Percentiles rank a stretch among this genome's conserved stretches.
These are phyloP conservation scores for Ustanciosporium gigantosporum DNA, from an alignment of 1,284 basidiomycete species.

Conservation along the genomic window DNA sequence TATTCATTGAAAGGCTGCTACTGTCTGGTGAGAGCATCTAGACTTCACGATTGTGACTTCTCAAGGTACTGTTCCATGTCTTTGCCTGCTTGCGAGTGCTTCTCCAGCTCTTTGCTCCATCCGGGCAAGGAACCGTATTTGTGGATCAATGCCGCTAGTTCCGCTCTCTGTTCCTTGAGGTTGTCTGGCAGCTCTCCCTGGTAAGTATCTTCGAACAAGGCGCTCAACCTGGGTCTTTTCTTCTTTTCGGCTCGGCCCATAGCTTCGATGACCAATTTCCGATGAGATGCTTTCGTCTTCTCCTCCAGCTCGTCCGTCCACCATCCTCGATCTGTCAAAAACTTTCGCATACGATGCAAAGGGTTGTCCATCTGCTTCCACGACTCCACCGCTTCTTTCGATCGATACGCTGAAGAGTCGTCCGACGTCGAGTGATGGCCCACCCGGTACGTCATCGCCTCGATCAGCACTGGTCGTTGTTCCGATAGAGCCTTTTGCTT, in stretches of 20 bases:
- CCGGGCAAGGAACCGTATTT: conserved; percentile 83
- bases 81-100: conserved; percentile 77
- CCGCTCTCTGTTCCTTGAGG: conserved; percentile 77
- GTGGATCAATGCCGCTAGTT: conserved; percentile 73
- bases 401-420: conserved; percentile 83
- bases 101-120: conserved; percentile 78
- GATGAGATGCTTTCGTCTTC: conserved; percentile 71
- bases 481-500: conserved; percentile 75
- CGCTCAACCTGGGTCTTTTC: conserved; percentile 72
- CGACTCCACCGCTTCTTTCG: conserved; percentile 42
- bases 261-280: conserved; percentile 74
- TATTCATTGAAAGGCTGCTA: not conserved
- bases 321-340: conserved; percentile 75
- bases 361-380: conserved; percentile 72
- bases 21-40: too few species aligned
- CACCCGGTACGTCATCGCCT: conserved; percentile 68
- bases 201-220: conserved; percentile 86
- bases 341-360: conserved; percentile 78
- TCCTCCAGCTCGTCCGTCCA: conserved; percentile 80
- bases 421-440: conserved; percentile 96
- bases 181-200: conserved; percentile 62
- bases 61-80: conserved; percentile 64
- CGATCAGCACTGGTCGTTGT: conserved; percentile 77
- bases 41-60: too few species aligned
- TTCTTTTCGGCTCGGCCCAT: conserved; percentile 78